A percentile compares a stretch with the other conserved stretches of the same genome.
phyloP scores from a whole-genome alignment of 768 basidiomycete species.

The Leccinum imitatum region DNA sequence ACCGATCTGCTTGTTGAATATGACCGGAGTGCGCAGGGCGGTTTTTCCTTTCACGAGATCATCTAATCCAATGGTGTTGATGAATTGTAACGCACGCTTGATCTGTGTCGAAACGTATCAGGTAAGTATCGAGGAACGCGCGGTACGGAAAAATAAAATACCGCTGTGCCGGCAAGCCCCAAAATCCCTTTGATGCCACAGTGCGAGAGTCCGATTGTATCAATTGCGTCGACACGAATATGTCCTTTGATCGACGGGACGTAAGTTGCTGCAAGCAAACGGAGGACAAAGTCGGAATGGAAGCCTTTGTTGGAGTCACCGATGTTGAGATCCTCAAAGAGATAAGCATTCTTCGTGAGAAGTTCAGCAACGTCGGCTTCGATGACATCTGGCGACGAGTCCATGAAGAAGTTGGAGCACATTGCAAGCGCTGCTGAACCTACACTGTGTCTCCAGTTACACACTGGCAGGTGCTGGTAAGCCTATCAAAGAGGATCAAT shows the following conservation, averaged over 20 bases:
- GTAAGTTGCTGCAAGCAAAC: not conserved
- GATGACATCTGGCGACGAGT: not conserved
- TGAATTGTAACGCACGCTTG: not conserved
- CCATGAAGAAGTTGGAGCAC: not conserved
- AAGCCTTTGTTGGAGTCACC: not conserved
- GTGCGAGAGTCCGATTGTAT: not conserved
- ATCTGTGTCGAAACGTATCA: not conserved
- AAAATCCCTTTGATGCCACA: not conserved
- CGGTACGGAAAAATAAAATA: not conserved
- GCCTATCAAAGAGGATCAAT: not conserved
- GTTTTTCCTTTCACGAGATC: too few relatives aligned
- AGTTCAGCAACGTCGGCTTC: accelerated
- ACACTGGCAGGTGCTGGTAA: not conserved
- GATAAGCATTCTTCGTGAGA: not conserved
- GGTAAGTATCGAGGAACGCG: not conserved
- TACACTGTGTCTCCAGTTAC: slow-evolving; percentile 1
- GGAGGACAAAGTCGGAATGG: not conserved
- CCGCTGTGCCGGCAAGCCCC: not conserved
- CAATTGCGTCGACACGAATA: not conserved
- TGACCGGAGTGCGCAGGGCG: not conserved
- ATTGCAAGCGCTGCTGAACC: not conserved
- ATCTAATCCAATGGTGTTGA: not conserved
- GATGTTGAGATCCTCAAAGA: not conserved
- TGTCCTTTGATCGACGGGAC: not conserved
- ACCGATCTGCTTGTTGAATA: not conserved